Base-by-base conservation (phyloP, 768 basidiomycete species). In the Chiua virens region DNA sequence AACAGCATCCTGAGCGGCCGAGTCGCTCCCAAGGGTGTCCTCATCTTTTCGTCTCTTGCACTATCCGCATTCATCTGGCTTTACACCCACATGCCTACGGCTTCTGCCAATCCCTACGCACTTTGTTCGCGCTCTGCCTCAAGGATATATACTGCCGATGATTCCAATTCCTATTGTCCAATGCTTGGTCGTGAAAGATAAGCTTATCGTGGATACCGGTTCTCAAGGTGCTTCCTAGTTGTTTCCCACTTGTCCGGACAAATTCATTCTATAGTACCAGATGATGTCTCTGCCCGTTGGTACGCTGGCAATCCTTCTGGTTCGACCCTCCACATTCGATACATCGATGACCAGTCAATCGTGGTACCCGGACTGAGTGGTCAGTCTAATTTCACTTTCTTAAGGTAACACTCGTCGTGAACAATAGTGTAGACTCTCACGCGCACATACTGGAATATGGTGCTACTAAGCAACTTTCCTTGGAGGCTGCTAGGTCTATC, bases 391-490 rank as follows among this genome's bases (percentile, higher is more conserved):
- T 32, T 39, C 30, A 23, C 35, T 52, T 47, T n/a, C n/a, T 14
- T 34, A 17, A 30, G 18, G 28, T 42, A 18, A 27, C 9, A 36
- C 38, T 14, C 25, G 22, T 18, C 20, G 47, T 50, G 42, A 50
- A 39, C 42, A 35, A 35, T 2, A 9, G 48, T 32, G n/a, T 57
- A 87, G 89, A 92, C 69, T 86, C 89, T 4, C 89, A 92, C 69
- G 85, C 75, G 0, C 89, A 92, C 60, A 80, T 88, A 30, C 73
- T 92, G 3, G 87, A 89, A 66, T 89, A 90, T 61, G 90, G 90
- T 13, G 83, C 83, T 20, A 78, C 76, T 27, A 75, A 77, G 41
- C 75, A 81, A 50, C 75, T 91, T 37, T 79, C 84, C 42, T 73
- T 93, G 6, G 83, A 82, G 64, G 81, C 82, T 36, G 79, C 83